Percentiles rank a stretch among this genome's conserved stretches.
These are phyloP conservation scores for Auricularia sp. DNA, from an alignment of 768 basidiomycete species.

Conservation along the genomic window DNA sequence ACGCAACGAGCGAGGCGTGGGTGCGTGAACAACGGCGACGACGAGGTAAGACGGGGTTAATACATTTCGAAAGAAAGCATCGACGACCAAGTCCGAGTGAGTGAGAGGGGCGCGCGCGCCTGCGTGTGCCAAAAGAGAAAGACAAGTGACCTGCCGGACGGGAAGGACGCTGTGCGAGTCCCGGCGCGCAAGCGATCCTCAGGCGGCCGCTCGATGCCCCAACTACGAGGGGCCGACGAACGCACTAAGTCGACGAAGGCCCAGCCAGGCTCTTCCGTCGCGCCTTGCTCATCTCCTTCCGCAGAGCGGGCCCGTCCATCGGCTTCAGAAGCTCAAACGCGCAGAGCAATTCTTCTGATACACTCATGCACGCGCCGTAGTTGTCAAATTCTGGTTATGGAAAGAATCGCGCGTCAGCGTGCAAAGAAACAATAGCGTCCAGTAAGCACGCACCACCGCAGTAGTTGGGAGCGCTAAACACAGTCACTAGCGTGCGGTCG, in stretches of 20 bases:
- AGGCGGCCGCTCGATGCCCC: background rate
- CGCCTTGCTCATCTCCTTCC: slow-evolving; percentile 98
- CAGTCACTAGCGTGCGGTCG: slow-evolving; percentile 93
- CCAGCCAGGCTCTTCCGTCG: slow-evolving; percentile 81
- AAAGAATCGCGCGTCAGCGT: slow-evolving; percentile 12
- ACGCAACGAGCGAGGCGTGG: too few relatives aligned
- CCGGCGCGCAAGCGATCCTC: background rate
- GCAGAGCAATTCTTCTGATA: slow-evolving; percentile 93
- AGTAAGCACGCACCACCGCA: slow-evolving; percentile 69
- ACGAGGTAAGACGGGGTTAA: too few relatives aligned
- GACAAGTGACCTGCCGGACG: too few relatives aligned
- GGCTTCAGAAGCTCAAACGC: slow-evolving; percentile 97
- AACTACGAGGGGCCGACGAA: background rate
- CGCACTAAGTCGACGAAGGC: background rate
- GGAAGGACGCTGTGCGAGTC: too few relatives aligned
- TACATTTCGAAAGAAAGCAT: too few relatives aligned
- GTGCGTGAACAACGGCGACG: too few relatives aligned
- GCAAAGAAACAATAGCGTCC: slow-evolving; percentile 8
- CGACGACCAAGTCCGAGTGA: too few relatives aligned
- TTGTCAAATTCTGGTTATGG: slow-evolving; percentile 73
- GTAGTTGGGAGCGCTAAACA: slow-evolving; percentile 97
- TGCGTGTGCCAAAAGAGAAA: too few relatives aligned
- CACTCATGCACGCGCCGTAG: slow-evolving; percentile 93
- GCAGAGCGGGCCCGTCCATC: slow-evolving; percentile 83
- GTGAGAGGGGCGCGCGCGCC: too few relatives aligned